Evolutionary conservation across 2,329 filamentous ascomycete species (phyloP), one percentile per base, ranked within the genome.

Genomic region (Capronia epimyces): DNA sequence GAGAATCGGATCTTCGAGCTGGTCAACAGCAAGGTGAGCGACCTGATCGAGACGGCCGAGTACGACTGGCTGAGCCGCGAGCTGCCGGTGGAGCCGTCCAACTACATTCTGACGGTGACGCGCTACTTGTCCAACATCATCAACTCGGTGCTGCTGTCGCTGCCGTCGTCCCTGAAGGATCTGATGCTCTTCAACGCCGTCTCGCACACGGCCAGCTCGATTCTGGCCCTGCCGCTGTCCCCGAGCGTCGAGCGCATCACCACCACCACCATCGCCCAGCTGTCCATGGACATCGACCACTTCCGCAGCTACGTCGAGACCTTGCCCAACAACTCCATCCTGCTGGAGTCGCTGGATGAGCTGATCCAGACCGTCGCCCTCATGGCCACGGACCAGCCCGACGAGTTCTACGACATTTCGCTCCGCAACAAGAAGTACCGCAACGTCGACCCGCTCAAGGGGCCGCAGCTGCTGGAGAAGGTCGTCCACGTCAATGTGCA

Each of bases 1-100:
- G 91, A 96, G 66, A 95, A 96, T 71, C 86, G 94, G 27, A 97
- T 98, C 51, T 98, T 98, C 65, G 94, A 98, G 70, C 79, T 98
- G 0, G 93, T 98, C 57, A 97, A 98, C 71, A 94, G 87, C 50
- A 98, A 98, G 73, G 97, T 98, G 62, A 91, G 97, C 64, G 93
- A 98, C 66, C 79, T 98, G 9, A 87, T 98, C 48, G 91, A 96
- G 62, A 97, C 90, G 0, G 91, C 93, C 25, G 93, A 98, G 69
- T 98, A 98, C 66, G 89, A 97, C 67, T 98, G 93, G 79, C 80
- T 78, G 68, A 75, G 79, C 6, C 74, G 77, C 3, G 80, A 76
- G 5, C 72, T 81, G 20, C 81, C 84, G 15, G 74, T 75, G 0
- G 86, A 93, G 62, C 87, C 90, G 1, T 93, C 86, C 67, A 90